phyloP scores from a whole-genome alignment of 345 rosid species.

The Hevea brasiliensis region DNA sequence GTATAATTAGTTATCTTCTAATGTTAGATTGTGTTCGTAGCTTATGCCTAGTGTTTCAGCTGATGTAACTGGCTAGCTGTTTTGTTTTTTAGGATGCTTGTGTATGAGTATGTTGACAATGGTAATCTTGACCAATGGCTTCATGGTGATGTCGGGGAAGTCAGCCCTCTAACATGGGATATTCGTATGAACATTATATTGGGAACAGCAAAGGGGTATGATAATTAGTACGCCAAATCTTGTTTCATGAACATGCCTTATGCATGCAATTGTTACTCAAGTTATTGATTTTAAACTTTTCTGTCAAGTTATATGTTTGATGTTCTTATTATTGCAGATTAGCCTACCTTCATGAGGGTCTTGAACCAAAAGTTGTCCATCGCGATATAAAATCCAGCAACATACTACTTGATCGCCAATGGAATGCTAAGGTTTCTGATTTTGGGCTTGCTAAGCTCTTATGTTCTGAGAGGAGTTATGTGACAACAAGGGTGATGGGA shows the following conservation, averaged over 20 bases:
- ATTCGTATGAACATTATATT: constrained; percentile 77
- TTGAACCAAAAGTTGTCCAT: constrained; percentile 97
- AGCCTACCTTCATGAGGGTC: constrained; percentile 98
- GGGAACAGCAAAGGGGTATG: constrained; percentile 92
- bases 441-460: constrained; percentile 95
- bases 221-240: background rate
- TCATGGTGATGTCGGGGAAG: constrained; percentile 88
- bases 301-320: constrained; percentile 5
- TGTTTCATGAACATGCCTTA: background rate
- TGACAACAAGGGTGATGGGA: constrained; percentile 96
- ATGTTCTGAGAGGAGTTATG: constrained; percentile 76
- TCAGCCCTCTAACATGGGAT: constrained; percentile 88
- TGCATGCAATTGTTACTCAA: background rate
- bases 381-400: constrained; percentile 90
- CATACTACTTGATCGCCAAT: constrained; percentile 82
- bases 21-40: background rate
- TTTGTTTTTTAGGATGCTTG: constrained; percentile 73
- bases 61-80: constrained; percentile 14
- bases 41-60: background rate
- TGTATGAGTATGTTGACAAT: constrained; percentile 84
- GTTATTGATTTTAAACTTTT: background rate
- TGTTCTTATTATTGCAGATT: constrained; percentile 42
- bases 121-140: constrained; percentile 98
- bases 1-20: constrained; percentile 34
- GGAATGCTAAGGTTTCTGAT: constrained; percentile 93